Evolutionary conservation across 805 yeast genomes (phyloP).

Genomic region (Scheffersomyces lignosus): DNA sequence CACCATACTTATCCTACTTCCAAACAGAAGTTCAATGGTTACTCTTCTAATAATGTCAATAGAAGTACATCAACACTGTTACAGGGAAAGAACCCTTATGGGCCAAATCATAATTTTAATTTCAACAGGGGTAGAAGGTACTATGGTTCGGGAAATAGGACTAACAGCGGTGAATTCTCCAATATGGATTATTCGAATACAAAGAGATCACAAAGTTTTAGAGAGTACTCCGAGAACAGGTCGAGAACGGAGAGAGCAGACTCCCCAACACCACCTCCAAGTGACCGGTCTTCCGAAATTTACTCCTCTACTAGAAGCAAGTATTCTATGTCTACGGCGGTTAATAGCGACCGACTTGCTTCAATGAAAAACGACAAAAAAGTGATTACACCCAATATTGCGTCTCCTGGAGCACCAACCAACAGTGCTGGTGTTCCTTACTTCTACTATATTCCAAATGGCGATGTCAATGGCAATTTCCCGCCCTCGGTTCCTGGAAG

Average conservation of each 20-base stretch:
- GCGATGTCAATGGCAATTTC: too few species aligned
- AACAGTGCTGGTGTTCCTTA: conserved; percentile 10
- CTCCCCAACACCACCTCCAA: conserved; percentile 12
- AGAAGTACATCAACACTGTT: conserved; percentile 1
- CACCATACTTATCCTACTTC: conserved; percentile 4
- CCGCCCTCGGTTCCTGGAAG: conserved; percentile 23
- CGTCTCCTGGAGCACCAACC: neutral
- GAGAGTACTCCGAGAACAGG: conserved; percentile 2
- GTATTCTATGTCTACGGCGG: conserved; percentile 11
- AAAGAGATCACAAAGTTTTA: neutral
- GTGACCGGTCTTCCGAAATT: conserved; percentile 8
- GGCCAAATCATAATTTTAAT: too few species aligned
- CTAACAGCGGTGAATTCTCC: neutral
- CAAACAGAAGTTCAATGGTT: conserved; percentile 12
- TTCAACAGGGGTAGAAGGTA: neutral
- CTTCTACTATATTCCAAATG: conserved; percentile 17
- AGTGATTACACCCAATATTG: conserved; percentile 2
- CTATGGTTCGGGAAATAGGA: neutral
- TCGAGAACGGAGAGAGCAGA: conserved; percentile 4
- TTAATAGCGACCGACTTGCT: conserved; percentile 12
- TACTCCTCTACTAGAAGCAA: conserved; percentile 7
- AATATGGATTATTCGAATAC: too few species aligned
- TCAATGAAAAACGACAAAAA: too few species aligned
- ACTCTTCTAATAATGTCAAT: conserved; percentile 3
- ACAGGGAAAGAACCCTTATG: too few species aligned